Evolutionary conservation across 805 yeast species (phyloP), one percentile per base, ranked within the genome.

Genomic region (Candida maris): DNA sequence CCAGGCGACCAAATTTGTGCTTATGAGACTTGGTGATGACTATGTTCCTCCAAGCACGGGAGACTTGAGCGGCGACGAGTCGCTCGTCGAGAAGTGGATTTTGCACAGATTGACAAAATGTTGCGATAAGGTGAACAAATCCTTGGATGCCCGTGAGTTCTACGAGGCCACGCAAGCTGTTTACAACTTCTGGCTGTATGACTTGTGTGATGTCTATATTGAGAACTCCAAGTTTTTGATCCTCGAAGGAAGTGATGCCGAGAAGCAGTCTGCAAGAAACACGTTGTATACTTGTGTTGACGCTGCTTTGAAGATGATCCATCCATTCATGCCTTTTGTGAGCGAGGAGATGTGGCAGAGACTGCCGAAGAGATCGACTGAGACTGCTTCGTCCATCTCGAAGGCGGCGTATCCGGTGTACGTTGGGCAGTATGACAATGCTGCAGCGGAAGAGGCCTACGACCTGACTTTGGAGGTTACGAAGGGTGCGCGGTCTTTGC

Each of bases 341-440:
- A 82, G 97, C 32, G 98, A 93, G 67, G 98, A 93, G 72, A 78
- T 93, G 85, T 93, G 97, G 97, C 98, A 93, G 71, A 85, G 97
- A 67, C 70, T 93, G 56, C 97, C 97, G 53, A 82, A 84, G 56
- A 80, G 96, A 59, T 73, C 77, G 6, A 67, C 79, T 36, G 96
- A 85, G 53, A 64, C 65, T 16, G 70, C 87, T 19, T 68, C 63
- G 34, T 74, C 96, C 15, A 87, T 93, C 60, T 80, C 79, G 34
- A 77, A 77, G 57, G 95, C 96, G 27, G 51, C 70, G 33, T 93
- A 79, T 70, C 98, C 98, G 39, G 74, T 64, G 37, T 81, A 69
- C 62, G 67, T 68, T 35, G 52, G 67, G 37, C 76, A 75, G 37
- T 85, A 77, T 44, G 79, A 77, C 58, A 79, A 89, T 52, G 68